Percentiles rank a stretch among this genome's conserved stretches.
Conservation (phyloP, 805 yeast genomes). For the Blastobotrys peoriensis region DNA sequence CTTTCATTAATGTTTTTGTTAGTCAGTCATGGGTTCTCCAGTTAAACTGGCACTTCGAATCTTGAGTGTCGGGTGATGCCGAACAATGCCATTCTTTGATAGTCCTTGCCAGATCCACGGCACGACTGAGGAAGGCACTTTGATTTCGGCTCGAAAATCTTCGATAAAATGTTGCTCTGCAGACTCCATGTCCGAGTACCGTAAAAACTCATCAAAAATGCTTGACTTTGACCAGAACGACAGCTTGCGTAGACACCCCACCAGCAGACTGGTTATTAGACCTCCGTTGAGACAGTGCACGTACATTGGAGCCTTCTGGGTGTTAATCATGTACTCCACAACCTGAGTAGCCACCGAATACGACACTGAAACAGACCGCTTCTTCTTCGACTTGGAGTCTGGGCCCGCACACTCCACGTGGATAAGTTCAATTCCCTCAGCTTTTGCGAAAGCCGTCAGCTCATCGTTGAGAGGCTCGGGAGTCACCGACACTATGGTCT, state of each 20-base stretch:
- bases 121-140: conserved; percentile 46
- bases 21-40: too few species aligned
- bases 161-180: conserved; percentile 83
- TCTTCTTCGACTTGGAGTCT: conserved; percentile 62
- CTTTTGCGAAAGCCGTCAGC: conserved; percentile 47
- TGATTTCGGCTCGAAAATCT: conserved; percentile 60
- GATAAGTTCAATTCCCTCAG: conserved; percentile 51
- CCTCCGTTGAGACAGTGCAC: conserved; percentile 89
- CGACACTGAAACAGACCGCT: conserved; percentile 76
- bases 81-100: conserved; percentile 47
- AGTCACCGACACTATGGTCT: conserved; percentile 70
- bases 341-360: conserved; percentile 54
- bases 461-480: conserved; percentile 61
- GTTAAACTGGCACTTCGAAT: conserved; percentile 5
- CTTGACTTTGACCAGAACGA: conserved; percentile 88
- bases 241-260: conserved; percentile 79
- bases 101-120: conserved; percentile 66
- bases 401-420: conserved; percentile 61
- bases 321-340: conserved; percentile 53
- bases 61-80: conserved; percentile 44
- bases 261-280: conserved; percentile 71
- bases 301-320: conserved; percentile 61
- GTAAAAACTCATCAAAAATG: conserved; percentile 76
- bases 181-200: conserved; percentile 69
- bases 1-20: too few species aligned